Base-by-base conservation (phyloP, 768 basidiomycete genomes). In the Tricholoma saponaceum region DNA sequence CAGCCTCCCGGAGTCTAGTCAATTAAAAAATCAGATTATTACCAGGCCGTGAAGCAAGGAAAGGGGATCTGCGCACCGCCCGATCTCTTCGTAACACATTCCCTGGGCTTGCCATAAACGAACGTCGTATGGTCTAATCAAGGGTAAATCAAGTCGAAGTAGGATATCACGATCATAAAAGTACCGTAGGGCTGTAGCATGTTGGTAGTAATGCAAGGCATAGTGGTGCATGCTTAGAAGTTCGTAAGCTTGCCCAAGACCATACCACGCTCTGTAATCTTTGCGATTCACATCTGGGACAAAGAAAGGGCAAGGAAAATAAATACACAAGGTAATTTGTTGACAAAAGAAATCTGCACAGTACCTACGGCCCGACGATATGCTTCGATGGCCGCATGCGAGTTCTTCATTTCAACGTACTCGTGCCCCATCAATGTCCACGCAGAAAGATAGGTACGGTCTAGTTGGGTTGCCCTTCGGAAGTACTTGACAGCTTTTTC, bases 381-480 rank as follows among this genome's bases (percentile, higher is more conserved):
- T 9, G 95, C 92, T 73, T 98, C 97, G 55, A 98, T 97, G 14
- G 97, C 96, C 2, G 97, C 97, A 77, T 98, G 95, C 4, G 94
- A 94, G 71, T 99, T 98, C 75, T 98, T 98, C 87, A 97, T 87
- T 74, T 99, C 97, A 44, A 99, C 90, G 65, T 91, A 98, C 72
- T 98, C 97, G 67, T 99, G 97, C 1, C 97, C 97, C 93, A 99
- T 95, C 61, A 99, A 75, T 4, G 96, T 98, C 97, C 97, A 99
- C 5, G 97, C 97, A 6, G 95, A 91, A 46, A 98, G 80, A 72
- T 95, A 98, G 1, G 90, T 95, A 55, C 91, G 83, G 70, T 99
- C 95, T 49, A 99, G 83, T 66, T 95, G 89, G n/a, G 95, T 90
- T 7, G 96, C 94, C 58, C 95, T 83, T 61, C 89, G 82, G 74